Conservation (phyloP, 331 rosid genomes). For the Saraca asoca region DNA sequence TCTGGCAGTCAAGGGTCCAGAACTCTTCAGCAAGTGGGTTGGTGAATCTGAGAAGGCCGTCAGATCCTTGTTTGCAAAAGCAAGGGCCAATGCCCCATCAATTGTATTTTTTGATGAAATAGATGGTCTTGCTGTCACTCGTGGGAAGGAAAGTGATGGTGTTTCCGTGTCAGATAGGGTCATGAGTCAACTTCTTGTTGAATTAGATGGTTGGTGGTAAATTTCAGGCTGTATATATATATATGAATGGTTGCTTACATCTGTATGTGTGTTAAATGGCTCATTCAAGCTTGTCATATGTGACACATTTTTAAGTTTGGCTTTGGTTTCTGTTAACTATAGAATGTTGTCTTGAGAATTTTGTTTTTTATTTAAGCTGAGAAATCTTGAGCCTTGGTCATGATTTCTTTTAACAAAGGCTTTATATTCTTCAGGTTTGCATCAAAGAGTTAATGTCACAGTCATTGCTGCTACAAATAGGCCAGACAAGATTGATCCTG, state of each 20-base stretch:
- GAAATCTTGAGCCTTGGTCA: background rate
- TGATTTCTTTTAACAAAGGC: conserved; percentile 23
- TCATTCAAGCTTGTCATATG: background rate
- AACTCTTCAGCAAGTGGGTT: conserved; percentile 98
- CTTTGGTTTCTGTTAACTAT: no score
- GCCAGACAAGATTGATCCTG: conserved; percentile 90
- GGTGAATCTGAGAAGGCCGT: conserved; percentile 99
- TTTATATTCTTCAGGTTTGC: conserved; percentile 62
- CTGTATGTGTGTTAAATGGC: background rate
- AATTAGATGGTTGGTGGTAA: conserved; percentile 81
- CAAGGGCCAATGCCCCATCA: conserved; percentile 96
- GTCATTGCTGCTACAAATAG: conserved; percentile 95
- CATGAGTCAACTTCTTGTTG: conserved; percentile 91
- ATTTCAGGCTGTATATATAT: conserved; percentile 18
- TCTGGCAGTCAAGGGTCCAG: conserved; percentile 96
- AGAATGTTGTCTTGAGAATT: conserved; percentile 22
- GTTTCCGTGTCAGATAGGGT: conserved; percentile 93
- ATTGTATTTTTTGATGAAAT: conserved; percentile 87
- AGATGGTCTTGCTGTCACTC: conserved; percentile 81
- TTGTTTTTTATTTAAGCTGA: background rate
- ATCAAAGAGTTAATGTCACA: conserved; percentile 76
- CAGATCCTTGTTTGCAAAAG: conserved; percentile 80
- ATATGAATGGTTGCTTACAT: conserved; percentile 30
- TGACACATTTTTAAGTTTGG: background rate
- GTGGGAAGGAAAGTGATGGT: conserved; percentile 90